Conservation (phyloP, 2,329 filamentous ascomycete genomes). For the Clarireedia hainanense region DNA sequence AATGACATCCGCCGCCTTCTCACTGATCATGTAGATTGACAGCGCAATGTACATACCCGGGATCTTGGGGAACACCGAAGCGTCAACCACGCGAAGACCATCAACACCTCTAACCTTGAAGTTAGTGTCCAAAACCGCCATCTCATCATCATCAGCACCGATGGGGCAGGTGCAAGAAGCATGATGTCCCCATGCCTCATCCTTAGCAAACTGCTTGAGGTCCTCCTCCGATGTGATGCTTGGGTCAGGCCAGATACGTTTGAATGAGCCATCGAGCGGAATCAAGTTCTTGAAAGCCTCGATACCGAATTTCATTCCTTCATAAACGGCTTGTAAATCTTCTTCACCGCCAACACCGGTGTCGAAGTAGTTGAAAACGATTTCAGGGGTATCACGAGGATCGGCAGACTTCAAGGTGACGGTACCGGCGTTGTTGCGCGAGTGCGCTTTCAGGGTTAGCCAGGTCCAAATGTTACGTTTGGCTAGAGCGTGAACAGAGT, state of each 20-base stretch:
- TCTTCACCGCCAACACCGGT: constrained; percentile 6
- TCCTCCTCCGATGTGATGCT: constrained; percentile 29
- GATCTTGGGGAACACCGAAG: constrained; percentile 45
- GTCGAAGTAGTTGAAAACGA: constrained; percentile 53
- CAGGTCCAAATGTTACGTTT: constrained; percentile 23
- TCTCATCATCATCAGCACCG: constrained; percentile 40
- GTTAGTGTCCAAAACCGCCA: constrained; percentile 35
- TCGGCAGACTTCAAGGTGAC: constrained; percentile 54
- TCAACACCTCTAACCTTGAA: constrained; percentile 30
- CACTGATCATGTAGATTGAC: constrained; percentile 46
- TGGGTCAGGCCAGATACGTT: constrained; percentile 35
- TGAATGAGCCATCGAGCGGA: constrained; percentile 34
- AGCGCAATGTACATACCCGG: constrained; percentile 43
- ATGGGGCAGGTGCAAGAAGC: constrained; percentile 44
- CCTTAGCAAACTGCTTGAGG: constrained; percentile 40
- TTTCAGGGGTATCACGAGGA: constrained; percentile 55
- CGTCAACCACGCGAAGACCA: constrained; percentile 50
- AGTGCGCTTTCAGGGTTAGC: constrained; percentile 43
- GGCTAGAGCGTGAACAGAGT: constrained; percentile 34
- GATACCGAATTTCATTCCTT: constrained; percentile 13
- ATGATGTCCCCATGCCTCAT: constrained; percentile 50
- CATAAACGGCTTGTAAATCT: constrained; percentile 14
- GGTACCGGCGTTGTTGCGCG: constrained; percentile 52
- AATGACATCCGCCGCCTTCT: constrained; percentile 42
- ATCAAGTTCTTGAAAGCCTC: constrained; percentile 33